Percentiles rank a stretch among this genome's conserved stretches.
Conservation (phyloP, 371 early-diverging fungal species). For the Mortierella sp. region DNA sequence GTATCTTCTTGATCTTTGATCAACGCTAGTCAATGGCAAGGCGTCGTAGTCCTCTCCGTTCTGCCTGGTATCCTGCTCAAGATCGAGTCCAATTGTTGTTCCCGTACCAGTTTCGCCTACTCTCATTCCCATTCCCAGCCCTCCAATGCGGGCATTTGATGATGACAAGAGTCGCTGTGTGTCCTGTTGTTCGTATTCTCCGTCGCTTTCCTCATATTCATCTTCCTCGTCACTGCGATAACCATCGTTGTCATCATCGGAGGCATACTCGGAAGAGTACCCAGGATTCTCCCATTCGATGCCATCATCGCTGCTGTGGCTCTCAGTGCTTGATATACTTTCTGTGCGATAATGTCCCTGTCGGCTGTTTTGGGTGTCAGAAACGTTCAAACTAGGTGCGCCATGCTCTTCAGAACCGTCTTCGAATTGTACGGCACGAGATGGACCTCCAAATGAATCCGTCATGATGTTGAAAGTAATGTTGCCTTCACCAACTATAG, state of each 20-base stretch:
- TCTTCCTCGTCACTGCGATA: constrained; percentile 25
- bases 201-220: constrained; percentile 2
- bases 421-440: neutral
- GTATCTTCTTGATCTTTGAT: neutral
- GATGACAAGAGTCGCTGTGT: constrained; percentile 22
- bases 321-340: constrained; percentile 27
- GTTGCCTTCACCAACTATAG: constrained; percentile 7
- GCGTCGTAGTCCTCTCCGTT: constrained; percentile 17
- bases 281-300: constrained; percentile 36
- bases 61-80: constrained; percentile 22
- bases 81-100: constrained; percentile 46
- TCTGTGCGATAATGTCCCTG: constrained; percentile 2
- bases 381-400: neutral
- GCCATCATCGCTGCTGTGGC: constrained; percentile 42
- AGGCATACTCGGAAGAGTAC: neutral
- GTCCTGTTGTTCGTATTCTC: constrained; percentile 6
- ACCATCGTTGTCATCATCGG: constrained; percentile 6
- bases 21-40: constrained; percentile 24
- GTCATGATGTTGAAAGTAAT: constrained; percentile 15
- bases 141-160: constrained; percentile 34
- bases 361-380: neutral
- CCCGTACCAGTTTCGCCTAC: constrained; percentile 55
- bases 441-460: constrained; percentile 11
- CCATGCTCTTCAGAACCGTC: neutral
- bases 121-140: constrained; percentile 49